Percentiles rank a stretch among this genome's conserved stretches.
These are phyloP conservation scores for Pythium aphanidermatum DNA, from an alignment of 352 stramenopile genomes.

Conservation along the genomic window DNA sequence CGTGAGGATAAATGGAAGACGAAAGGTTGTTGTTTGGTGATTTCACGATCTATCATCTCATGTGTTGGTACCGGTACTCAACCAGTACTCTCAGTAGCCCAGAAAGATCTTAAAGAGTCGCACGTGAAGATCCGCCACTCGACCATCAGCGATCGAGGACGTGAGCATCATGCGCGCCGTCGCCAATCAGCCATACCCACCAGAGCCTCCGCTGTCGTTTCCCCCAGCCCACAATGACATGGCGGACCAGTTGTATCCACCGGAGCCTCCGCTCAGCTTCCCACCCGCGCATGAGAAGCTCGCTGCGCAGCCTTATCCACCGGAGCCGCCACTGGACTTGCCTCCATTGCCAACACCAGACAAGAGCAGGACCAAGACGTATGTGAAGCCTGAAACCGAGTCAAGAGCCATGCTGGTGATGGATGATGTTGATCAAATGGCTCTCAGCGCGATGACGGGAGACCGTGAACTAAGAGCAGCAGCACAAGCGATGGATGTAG, in stretches of 20 bases:
- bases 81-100: too few species aligned
- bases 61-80: too few species aligned
- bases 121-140: not conserved
- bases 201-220: not conserved
- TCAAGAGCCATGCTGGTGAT: not conserved
- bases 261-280: constrained; percentile 2
- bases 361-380: too few species aligned
- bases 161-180: not conserved
- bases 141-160: not conserved
- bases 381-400: too few species aligned
- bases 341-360: not conserved
- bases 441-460: not conserved
- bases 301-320: constrained; percentile 5
- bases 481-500: not conserved
- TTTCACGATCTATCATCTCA: too few species aligned
- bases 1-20: too few species aligned
- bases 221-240: too few species aligned
- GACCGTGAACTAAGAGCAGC: not conserved
- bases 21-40: too few species aligned
- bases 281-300: too few species aligned
- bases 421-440: not conserved
- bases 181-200: not conserved
- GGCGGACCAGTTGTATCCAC: constrained; percentile 5
- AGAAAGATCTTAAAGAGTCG: not conserved
- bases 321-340: constrained; percentile 1